phyloP scores from a whole-genome alignment of 202 grass and related monocot genomes.

The Brachypodium distachyon region DNA sequence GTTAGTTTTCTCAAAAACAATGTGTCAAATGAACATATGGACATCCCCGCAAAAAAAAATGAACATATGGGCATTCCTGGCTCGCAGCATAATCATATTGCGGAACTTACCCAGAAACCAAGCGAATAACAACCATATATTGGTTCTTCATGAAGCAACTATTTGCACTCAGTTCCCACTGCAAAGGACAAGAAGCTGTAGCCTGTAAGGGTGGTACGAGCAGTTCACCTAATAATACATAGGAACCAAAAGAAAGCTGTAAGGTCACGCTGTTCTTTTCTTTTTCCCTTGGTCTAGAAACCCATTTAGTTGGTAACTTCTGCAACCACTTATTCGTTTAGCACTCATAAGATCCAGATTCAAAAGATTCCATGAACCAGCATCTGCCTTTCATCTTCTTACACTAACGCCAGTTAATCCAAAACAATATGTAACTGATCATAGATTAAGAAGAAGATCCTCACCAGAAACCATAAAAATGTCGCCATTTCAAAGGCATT shows the following conservation, averaged over 20 bases:
- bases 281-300: neutral
- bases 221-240: neutral
- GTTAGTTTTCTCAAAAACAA: neutral
- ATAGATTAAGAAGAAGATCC: constrained; percentile 16
- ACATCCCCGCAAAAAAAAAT: too few species aligned
- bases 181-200: constrained; percentile 20
- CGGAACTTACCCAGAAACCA: constrained; percentile 67
- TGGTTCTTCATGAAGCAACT: constrained; percentile 93
- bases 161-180: constrained; percentile 85
- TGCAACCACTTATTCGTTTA: neutral
- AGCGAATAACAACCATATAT: constrained; percentile 66
- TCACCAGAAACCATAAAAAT: constrained; percentile 94
- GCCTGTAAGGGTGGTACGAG: neutral
- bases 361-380: neutral
- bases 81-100: neutral
- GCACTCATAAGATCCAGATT: neutral
- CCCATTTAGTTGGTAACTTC: neutral
- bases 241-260: too few species aligned
- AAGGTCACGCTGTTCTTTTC: neutral
- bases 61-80: neutral
- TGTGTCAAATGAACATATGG: neutral
- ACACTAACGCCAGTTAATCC: neutral
- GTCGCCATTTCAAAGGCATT: constrained; percentile 99
- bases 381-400: neutral
- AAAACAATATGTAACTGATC: neutral